Percentiles rank a stretch among this genome's conserved stretches.
phyloP scores from a whole-genome alignment of 805 yeast genomes.

The Wickerhamiella azyma region DNA sequence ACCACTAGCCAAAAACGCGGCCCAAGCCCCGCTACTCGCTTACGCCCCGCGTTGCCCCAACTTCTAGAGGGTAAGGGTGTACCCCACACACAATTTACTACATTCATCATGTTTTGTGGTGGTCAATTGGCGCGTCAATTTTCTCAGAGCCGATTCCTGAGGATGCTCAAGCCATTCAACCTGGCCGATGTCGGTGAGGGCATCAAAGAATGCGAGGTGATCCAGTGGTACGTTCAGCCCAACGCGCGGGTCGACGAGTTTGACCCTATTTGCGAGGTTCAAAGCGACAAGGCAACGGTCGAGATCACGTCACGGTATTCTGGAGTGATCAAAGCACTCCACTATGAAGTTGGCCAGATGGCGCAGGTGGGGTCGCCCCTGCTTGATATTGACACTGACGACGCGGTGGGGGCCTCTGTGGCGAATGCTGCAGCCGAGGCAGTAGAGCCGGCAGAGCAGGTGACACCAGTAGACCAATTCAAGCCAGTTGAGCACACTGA shows the following conservation, averaged over 20 bases:
- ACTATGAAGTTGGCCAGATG: constrained; percentile 26
- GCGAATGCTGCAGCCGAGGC: background rate
- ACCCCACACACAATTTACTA: background rate
- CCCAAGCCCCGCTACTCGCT: too few species aligned
- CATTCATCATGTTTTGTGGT: background rate
- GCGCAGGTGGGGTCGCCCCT: constrained; percentile 25
- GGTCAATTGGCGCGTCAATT: background rate
- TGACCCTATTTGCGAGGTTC: constrained; percentile 27
- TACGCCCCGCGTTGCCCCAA: constrained; percentile 1
- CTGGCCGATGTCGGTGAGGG: constrained; percentile 28
- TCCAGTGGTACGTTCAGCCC: constrained; percentile 28
- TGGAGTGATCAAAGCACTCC: constrained; percentile 24
- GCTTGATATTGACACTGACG: constrained; percentile 24
- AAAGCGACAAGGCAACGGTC: constrained; percentile 26
- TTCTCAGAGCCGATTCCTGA: background rate
- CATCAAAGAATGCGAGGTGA: constrained; percentile 27
- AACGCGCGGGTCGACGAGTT: constrained; percentile 26
- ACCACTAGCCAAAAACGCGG: too few species aligned
- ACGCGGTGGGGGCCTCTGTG: constrained; percentile 2
- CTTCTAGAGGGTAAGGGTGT: constrained; percentile 8
- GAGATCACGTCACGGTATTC: constrained; percentile 26
- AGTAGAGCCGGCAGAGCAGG: constrained; percentile 4
- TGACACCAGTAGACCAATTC: background rate
- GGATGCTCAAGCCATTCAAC: constrained; percentile 17
- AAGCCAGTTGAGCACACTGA: too few species aligned